A percentile compares a stretch with the other conserved stretches of the same genome.
Evolutionary conservation across 495 filamentous ascomycete species (phyloP).

Genomic region (Aspergillus carlsbadensis): DNA sequence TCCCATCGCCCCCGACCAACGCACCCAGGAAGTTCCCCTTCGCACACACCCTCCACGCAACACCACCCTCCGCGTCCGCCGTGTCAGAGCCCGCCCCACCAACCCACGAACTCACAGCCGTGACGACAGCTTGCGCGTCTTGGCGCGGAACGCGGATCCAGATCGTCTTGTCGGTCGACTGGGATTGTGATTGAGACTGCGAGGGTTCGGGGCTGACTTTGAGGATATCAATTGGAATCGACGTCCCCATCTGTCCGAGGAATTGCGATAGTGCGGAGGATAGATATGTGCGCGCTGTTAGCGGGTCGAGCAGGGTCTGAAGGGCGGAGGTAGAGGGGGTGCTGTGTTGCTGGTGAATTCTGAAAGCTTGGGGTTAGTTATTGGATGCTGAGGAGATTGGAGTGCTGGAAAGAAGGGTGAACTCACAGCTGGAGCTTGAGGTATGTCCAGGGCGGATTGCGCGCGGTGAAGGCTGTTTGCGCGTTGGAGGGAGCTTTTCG

Average conservation of each 20-base stretch:
- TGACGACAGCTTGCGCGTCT: slow-evolving; percentile 65
- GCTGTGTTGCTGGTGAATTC: slow-evolving; percentile 33
- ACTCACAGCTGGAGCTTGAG: slow-evolving; percentile 46
- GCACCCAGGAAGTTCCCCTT: slow-evolving; percentile 55
- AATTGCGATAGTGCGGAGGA: slow-evolving; percentile 74
- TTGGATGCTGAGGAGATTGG: neutral
- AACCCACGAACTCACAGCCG: slow-evolving; percentile 64
- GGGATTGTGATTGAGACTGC: neutral
- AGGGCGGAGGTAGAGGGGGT: slow-evolving; percentile 20
- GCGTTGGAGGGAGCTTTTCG: slow-evolving; percentile 30
- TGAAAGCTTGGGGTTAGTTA: slow-evolving; percentile 15
- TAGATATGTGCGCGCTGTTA: slow-evolving; percentile 73
- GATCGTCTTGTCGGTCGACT: slow-evolving; percentile 33
- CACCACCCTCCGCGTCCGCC: slow-evolving; percentile 32
- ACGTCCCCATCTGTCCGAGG: slow-evolving; percentile 72
- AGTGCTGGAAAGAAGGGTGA: neutral
- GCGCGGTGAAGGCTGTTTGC: slow-evolving; percentile 39
- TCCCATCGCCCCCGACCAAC: slow-evolving; percentile 42
- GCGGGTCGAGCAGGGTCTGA: slow-evolving; percentile 59
- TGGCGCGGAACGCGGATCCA: slow-evolving; percentile 76
- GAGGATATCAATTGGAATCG: slow-evolving; percentile 79
- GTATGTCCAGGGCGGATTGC: slow-evolving; percentile 51
- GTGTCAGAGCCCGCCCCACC: slow-evolving; percentile 42
- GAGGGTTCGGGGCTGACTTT: slow-evolving; percentile 38
- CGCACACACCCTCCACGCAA: slow-evolving; percentile 59